Base-by-base conservation (phyloP, 2,329 filamentous ascomycete species). In the Aspergillus hiratsukae region DNA sequence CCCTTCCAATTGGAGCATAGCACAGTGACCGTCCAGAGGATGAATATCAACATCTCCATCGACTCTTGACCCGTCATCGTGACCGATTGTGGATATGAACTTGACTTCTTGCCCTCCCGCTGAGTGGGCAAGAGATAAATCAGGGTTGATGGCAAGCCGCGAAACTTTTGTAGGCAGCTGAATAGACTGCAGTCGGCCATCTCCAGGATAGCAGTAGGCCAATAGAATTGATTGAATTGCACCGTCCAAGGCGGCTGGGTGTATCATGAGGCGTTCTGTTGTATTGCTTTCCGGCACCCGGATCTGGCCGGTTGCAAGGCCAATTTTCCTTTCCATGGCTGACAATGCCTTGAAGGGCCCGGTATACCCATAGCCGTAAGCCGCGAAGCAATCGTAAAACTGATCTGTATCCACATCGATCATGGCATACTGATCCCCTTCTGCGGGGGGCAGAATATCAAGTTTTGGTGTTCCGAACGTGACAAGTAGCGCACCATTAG, bases 141-240 rank as follows among this genome's bases (percentile, higher is more conserved):
- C 35, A 35, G 59, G 57, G 37, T 58, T 61, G 35, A 61, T 48
- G 6, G 27, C 9, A 14, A 66, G 51, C 10, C 49, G 1, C 51
- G 53, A 4, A 14, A 40, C 14, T 9, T 17, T 17, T 3, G 37
- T 40, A 14, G 37, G 37, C 4, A 40, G 5, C 4, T 40, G 37
- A 5, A 40, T 5, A 17, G 37, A 8, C 6, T 17, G 11, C 37
- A 40, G 37, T 17, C 4, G 4, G 5, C 37, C 14, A 17, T 40
- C 37, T 3, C 11, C 11, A 3, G 37, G 37, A 40, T 40, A 40
- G 11, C 37, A 6, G n/a, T 40, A 14, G 11, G 37, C 37, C 37
- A 40, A 14, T 17, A 40, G 4, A 17, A 40, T 40, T 9, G 37
- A 40, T 40, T 40, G 37, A 17, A 40, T 40, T 9, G 37, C 37